phyloP scores from a whole-genome alignment of 2,329 filamentous ascomycete species.

The Alternaria incomplexa region DNA sequence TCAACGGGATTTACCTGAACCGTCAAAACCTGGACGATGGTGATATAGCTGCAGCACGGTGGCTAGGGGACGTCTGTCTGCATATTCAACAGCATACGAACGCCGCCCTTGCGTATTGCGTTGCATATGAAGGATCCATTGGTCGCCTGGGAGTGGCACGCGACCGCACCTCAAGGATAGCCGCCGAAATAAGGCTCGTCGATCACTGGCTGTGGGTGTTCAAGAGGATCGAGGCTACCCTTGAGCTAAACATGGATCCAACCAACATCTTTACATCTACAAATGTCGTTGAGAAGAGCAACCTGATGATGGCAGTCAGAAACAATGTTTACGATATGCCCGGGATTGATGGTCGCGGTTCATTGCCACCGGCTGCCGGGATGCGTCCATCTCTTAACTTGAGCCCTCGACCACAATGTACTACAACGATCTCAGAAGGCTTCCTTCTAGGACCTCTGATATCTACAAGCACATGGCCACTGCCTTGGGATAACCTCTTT shows the following conservation, averaged over 20 bases:
- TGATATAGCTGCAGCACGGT: constrained; percentile 41
- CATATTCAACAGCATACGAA: constrained; percentile 36
- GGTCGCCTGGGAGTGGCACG: constrained; percentile 21
- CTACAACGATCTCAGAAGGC: constrained; percentile 20
- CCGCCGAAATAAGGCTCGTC: constrained; percentile 28
- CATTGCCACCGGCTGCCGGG: background rate
- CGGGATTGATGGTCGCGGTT: background rate
- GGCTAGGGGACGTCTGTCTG: constrained; percentile 43
- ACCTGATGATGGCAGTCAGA: constrained; percentile 20
- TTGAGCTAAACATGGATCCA: constrained; percentile 27
- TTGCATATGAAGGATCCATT: constrained; percentile 34
- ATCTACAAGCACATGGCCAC: constrained; percentile 30
- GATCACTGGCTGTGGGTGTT: constrained; percentile 28
- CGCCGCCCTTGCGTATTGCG: constrained; percentile 36
- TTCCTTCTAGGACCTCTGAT: constrained; percentile 30
- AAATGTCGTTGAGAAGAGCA: constrained; percentile 29
- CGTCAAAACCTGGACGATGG: constrained; percentile 35
- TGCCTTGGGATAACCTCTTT: constrained; percentile 37
- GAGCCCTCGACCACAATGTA: constrained; percentile 9
- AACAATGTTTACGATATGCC: constrained; percentile 7
- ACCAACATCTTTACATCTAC: constrained; percentile 32
- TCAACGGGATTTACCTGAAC: constrained; percentile 29
- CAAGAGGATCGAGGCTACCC: constrained; percentile 19
- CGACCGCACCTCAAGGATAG: constrained; percentile 21
- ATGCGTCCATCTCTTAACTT: constrained; percentile 1